Evolutionary conservation across 1,284 basidiomycete genomes (phyloP).

Genomic region (Microstroma glucosiphilum): DNA sequence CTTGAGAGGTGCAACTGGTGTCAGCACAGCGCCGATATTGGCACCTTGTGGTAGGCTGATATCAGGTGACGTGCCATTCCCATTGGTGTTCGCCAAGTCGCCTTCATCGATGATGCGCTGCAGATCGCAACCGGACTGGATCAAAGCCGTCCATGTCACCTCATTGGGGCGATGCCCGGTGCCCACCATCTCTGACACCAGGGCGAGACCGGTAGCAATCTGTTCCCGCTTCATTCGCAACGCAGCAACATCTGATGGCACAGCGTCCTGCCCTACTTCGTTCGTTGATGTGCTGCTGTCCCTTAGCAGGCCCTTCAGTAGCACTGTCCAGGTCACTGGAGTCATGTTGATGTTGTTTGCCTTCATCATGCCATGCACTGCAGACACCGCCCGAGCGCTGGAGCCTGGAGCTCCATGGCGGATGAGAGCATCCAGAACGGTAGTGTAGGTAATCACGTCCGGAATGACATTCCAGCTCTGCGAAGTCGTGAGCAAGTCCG

Average conservation of each 20-base stretch:
- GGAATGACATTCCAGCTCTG: background rate
- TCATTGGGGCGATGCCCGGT: background rate
- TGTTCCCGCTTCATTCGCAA: background rate
- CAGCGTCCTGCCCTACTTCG: background rate
- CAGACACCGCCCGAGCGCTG: background rate
- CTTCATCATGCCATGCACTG: background rate
- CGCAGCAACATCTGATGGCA: background rate
- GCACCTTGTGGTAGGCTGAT: too few species aligned
- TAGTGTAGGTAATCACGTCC: background rate
- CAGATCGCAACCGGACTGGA: background rate
- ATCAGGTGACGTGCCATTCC: background rate
- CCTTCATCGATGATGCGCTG: background rate
- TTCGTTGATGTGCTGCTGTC: background rate
- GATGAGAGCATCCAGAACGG: background rate
- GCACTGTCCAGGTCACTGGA: background rate
- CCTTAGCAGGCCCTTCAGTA: background rate
- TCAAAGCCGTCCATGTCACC: background rate
- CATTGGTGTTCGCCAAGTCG: background rate
- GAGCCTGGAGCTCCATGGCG: background rate
- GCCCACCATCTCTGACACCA: background rate
- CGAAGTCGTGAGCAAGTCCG: background rate
- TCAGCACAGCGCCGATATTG: too few species aligned
- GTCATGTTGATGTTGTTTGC: background rate
- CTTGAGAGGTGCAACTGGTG: too few species aligned
- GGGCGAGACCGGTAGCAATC: background rate